These are phyloP conservation scores for Phytopythium oedochilum DNA, from an alignment of 352 stramenopile species.

Conservation along the genomic window DNA sequence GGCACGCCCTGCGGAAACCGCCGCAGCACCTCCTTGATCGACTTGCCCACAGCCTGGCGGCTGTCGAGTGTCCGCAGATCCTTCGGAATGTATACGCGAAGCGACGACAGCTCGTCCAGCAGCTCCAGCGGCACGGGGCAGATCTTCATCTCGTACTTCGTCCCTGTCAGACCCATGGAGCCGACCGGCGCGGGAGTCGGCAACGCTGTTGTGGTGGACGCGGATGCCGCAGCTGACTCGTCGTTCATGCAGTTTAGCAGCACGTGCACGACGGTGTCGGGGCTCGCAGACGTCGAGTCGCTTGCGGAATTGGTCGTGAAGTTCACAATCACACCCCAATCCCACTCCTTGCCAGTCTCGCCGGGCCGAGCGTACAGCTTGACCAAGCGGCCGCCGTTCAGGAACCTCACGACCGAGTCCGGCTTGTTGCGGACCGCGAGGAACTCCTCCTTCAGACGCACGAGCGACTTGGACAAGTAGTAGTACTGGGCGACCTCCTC, in stretches of 20 bases:
- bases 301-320: slow-evolving; percentile 77
- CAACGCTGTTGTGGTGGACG: slow-evolving; percentile 20
- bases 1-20: slow-evolving; percentile 83
- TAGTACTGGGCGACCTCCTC: slow-evolving; percentile 87
- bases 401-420: slow-evolving; percentile 90
- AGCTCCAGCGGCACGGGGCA: slow-evolving; percentile 77
- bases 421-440: slow-evolving; percentile 90
- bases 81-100: slow-evolving; percentile 85
- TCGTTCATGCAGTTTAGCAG: slow-evolving; percentile 66
- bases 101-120: slow-evolving; percentile 69
- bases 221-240: slow-evolving; percentile 13
- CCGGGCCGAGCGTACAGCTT: slow-evolving; percentile 50
- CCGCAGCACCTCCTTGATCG: slow-evolving; percentile 69
- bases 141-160: slow-evolving; percentile 79
- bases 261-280: slow-evolving; percentile 75
- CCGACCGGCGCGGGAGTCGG: slow-evolving; percentile 50
- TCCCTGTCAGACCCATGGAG: slow-evolving; percentile 49
- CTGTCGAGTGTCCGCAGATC: slow-evolving; percentile 70
- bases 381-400: slow-evolving; percentile 92
- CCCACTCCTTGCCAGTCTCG: slow-evolving; percentile 43
- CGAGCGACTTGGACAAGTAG: slow-evolving; percentile 89
- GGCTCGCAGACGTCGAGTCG: slow-evolving; percentile 51
- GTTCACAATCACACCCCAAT: slow-evolving; percentile 85
- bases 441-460: slow-evolving; percentile 91
- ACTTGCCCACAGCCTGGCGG: slow-evolving; percentile 73